Percentiles rank a stretch among this genome's conserved stretches.
Conservation (phyloP, 306 rosid genomes). For the Boehmeria nivea region DNA sequence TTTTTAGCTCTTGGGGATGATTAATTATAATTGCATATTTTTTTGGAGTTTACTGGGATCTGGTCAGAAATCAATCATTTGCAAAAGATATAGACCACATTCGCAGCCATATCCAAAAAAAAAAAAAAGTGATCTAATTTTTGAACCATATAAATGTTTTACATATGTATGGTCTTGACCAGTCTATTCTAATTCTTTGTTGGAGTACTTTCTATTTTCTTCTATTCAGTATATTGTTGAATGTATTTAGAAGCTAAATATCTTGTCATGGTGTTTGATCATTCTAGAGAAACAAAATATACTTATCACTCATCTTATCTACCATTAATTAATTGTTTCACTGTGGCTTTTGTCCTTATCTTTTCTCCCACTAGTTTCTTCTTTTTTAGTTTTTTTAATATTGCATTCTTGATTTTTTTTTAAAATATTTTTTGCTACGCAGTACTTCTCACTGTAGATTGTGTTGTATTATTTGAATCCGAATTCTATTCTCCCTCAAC, state of each 20-base stretch:
- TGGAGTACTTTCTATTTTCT: neutral
- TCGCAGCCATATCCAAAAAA: neutral
- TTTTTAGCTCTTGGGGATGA: neutral
- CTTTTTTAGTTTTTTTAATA: too few species aligned
- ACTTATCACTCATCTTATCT: neutral
- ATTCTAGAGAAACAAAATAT: neutral
- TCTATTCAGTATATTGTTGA: neutral
- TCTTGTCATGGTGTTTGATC: neutral
- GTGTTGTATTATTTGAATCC: too few species aligned
- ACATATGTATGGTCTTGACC: neutral
- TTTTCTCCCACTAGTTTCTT: slow-evolving; percentile 6
- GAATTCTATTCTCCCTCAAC: too few species aligned
- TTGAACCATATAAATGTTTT: neutral
- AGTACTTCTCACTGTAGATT: too few species aligned
- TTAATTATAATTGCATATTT: neutral
- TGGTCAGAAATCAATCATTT: slow-evolving; percentile 4
- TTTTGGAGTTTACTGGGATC: neutral
- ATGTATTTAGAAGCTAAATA: neutral
- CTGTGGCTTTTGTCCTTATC: slow-evolving; percentile 13
- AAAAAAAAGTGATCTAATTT: neutral
- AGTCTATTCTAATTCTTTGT: neutral
- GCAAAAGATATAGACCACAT: neutral
- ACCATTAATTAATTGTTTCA: neutral
- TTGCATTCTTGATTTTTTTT: too few species aligned
- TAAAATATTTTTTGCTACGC: neutral